Percentiles rank a stretch among this genome's conserved stretches.
Evolutionary conservation across 2,329 filamentous ascomycete genomes (phyloP).

Genomic region (Huntiella abstrusa): DNA sequence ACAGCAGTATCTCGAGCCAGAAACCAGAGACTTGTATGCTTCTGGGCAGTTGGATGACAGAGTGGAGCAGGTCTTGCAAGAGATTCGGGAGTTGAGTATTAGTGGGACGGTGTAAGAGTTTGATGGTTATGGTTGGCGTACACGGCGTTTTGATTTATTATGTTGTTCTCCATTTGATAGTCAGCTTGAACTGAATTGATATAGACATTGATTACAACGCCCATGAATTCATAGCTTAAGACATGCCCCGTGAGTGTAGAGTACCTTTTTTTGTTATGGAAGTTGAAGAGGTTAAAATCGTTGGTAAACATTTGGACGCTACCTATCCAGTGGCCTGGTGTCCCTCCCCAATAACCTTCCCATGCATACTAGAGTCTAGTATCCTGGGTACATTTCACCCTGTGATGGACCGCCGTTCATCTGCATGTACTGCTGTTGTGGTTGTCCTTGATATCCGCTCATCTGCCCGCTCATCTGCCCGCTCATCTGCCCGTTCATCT

Average conservation of each 20-base stretch:
- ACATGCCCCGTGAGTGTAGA: too few species aligned
- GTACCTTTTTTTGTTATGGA: not conserved
- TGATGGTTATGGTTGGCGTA: not conserved
- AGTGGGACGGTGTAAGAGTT: slow-evolving; percentile 41
- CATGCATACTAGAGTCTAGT: not conserved
- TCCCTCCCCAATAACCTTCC: not conserved
- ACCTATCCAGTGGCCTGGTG: not conserved
- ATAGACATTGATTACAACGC: too few species aligned
- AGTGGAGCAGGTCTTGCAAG: slow-evolving; percentile 89
- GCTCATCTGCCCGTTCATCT: too few species aligned
- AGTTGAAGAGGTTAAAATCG: too few species aligned
- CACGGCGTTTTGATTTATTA: slow-evolving; percentile 1
- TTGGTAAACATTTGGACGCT: not conserved
- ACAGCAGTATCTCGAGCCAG: slow-evolving; percentile 90
- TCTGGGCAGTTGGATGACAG: slow-evolving; percentile 76
- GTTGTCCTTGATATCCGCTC: not conserved
- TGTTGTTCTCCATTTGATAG: slow-evolving; percentile 3
- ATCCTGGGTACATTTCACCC: not conserved
- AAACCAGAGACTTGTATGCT: slow-evolving; percentile 90
- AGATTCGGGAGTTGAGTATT: slow-evolving; percentile 94
- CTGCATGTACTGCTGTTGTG: slow-evolving; percentile 1
- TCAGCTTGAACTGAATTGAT: not conserved
- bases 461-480: not conserved
- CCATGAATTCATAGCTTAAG: not conserved
- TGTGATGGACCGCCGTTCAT: not conserved